Percentiles rank a stretch among this genome's conserved stretches.
Conservation (phyloP, 2,329 filamentous ascomycete genomes). For the Cytospora schulzeri region DNA sequence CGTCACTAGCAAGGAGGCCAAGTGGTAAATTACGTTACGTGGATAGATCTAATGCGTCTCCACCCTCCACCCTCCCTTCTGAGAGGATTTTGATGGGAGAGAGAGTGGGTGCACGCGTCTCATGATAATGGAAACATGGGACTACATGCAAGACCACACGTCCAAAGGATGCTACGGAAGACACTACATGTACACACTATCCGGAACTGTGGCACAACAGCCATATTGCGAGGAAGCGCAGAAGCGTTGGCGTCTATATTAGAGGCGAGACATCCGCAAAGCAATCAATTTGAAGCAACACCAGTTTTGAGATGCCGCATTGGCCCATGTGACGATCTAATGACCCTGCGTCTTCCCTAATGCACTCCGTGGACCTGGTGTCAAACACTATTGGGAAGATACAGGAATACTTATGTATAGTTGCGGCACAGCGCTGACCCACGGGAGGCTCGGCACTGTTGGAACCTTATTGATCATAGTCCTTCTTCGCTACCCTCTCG, state of each 20-base stretch:
- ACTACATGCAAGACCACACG: background rate
- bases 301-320: background rate
- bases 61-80: too few species aligned
- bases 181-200: background rate
- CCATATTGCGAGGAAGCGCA: conserved; percentile 4
- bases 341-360: background rate
- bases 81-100: background rate
- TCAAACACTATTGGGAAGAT: background rate
- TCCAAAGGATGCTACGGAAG: background rate
- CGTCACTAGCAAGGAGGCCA: conserved; percentile 57
- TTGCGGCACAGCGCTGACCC: background rate
- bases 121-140: background rate
- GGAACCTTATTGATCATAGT: conserved; percentile 28
- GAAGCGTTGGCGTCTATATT: conserved; percentile 2
- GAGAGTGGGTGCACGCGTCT: background rate
- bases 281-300: background rate
- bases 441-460: background rate
- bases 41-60: background rate
- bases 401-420: background rate
- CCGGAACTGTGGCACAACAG: background rate
- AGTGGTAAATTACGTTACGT: conserved; percentile 49
- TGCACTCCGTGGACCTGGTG: background rate
- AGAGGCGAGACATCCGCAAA: background rate
- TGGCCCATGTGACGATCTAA: background rate
- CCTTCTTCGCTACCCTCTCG: conserved; percentile 42